phyloP scores from a whole-genome alignment of 495 filamentous ascomycete genomes.

The Aspergillus steynii region DNA sequence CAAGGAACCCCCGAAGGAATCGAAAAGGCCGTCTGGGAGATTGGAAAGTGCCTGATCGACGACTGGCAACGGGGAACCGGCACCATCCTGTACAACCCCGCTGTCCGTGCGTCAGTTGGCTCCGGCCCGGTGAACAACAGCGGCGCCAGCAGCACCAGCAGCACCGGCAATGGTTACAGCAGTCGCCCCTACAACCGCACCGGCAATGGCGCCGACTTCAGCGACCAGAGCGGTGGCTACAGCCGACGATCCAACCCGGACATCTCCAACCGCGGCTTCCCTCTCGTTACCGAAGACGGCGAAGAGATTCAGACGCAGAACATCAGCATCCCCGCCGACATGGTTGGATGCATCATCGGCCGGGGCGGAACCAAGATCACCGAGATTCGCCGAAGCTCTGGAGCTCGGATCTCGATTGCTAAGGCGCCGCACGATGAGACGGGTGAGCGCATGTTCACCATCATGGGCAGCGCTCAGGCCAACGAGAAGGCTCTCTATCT shows the following conservation, averaged over 20 bases:
- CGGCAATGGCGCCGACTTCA: constrained; percentile 97
- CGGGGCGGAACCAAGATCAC: constrained; percentile 93
- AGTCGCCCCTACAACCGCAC: constrained; percentile 84
- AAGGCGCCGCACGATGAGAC: constrained; percentile 97
- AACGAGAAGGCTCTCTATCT: constrained; percentile 96
- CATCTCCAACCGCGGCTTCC: constrained; percentile 66
- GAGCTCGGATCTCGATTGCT: constrained; percentile 95
- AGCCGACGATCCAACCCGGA: constrained; percentile 81
- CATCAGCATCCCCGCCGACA: constrained; percentile 98
- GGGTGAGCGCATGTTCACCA: constrained; percentile 99
- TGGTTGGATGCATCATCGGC: constrained; percentile 99
- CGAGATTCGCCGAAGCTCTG: constrained; percentile 94
- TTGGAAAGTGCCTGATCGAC: constrained; percentile 96
- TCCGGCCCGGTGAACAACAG: constrained; percentile 27
- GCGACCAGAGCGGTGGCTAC: constrained; percentile 67
- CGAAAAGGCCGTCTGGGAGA: constrained; percentile 95
- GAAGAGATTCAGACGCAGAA: constrained; percentile 98
- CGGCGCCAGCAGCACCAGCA: constrained; percentile 29
- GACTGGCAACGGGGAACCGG: constrained; percentile 96
- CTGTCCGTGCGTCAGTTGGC: constrained; percentile 74
- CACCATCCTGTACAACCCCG: constrained; percentile 95
- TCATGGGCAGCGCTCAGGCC: constrained; percentile 86
- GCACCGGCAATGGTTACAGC: constrained; percentile 51
- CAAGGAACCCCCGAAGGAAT: constrained; percentile 91
- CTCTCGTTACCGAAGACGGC: constrained; percentile 88